Evolutionary conservation across 257 asterid species (phyloP).

Genomic region (Lavandula angustifolia): DNA sequence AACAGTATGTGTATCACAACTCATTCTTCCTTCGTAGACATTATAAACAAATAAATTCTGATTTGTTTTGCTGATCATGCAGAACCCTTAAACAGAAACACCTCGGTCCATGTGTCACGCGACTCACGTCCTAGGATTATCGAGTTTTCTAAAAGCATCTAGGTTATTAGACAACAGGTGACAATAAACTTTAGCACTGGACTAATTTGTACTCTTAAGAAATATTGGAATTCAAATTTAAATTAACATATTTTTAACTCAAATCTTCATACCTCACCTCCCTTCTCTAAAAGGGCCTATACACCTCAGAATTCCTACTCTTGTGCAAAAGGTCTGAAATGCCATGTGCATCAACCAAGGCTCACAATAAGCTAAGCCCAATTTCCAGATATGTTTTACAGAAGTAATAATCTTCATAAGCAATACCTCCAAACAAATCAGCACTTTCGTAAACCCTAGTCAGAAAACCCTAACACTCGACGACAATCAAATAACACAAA

Average conservation of each 20-base stretch:
- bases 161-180: not conserved
- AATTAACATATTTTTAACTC: slow-evolving; percentile 12
- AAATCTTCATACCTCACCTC: slow-evolving; percentile 19
- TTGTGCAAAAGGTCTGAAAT: slow-evolving; percentile 3
- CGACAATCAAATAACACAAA: slow-evolving; percentile 14
- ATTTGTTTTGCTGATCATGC: slow-evolving; percentile 3
- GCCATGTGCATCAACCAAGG: slow-evolving; percentile 12
- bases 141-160: not conserved
- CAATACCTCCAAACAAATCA: slow-evolving; percentile 13
- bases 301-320: not conserved
- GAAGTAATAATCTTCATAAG: slow-evolving; percentile 19
- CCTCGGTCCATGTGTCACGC: slow-evolving; percentile 5
- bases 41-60: slow-evolving; percentile 2
- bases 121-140: not conserved
- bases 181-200: not conserved
- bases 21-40: slow-evolving; percentile 5
- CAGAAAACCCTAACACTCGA: slow-evolving; percentile 32
- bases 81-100: slow-evolving; percentile 3
- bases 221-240: not conserved
- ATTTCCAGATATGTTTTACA: slow-evolving; percentile 11
- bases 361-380: not conserved
- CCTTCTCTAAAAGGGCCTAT: slow-evolving; percentile 8
- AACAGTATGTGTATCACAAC: not conserved
- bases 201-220: not conserved
- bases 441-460: slow-evolving; percentile 43